Evolutionary conservation across 164 flowering plant genomes (phyloP).

Genomic region (Annona squamosa): DNA sequence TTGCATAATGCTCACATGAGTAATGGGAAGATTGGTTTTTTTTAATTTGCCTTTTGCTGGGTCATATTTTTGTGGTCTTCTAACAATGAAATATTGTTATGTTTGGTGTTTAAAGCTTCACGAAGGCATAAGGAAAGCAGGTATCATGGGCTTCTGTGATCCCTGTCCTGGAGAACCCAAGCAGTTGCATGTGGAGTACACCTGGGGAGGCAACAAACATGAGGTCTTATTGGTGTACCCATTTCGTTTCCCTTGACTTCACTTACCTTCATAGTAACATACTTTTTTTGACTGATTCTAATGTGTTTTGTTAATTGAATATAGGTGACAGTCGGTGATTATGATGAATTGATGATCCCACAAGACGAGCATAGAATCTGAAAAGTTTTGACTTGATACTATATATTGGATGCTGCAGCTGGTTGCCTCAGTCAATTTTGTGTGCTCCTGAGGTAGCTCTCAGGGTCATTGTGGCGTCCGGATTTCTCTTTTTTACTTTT

Average conservation of each 20-base stretch:
- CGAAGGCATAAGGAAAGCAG: constrained; percentile 85
- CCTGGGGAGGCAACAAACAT: constrained; percentile 33
- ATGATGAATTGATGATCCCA: constrained; percentile 47
- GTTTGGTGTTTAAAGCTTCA: constrained; percentile 61
- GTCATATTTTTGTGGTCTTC: background rate
- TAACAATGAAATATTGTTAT: background rate
- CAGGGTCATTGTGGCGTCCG: background rate
- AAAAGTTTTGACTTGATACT: background rate
- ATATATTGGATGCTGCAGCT: background rate
- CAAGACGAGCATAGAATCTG: constrained; percentile 40
- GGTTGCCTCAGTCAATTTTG: constrained; percentile 33
- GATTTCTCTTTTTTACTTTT: background rate
- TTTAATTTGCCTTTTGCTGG: too few relatives aligned
- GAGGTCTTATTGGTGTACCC: constrained; percentile 40
- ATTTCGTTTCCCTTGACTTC: background rate
- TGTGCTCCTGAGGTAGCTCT: constrained; percentile 13
- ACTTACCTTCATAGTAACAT: background rate
- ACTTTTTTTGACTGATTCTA: background rate
- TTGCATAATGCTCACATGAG: too few relatives aligned
- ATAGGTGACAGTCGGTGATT: constrained; percentile 60
- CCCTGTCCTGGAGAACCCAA: constrained; percentile 92
- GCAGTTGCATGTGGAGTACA: constrained; percentile 63
- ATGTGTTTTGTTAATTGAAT: constrained; percentile 1
- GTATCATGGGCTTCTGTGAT: constrained; percentile 98
- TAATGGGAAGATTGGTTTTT: too few relatives aligned